These are phyloP conservation scores for Claviceps citrina DNA, from an alignment of 2,329 filamentous ascomycete genomes.

Conservation along the genomic window DNA sequence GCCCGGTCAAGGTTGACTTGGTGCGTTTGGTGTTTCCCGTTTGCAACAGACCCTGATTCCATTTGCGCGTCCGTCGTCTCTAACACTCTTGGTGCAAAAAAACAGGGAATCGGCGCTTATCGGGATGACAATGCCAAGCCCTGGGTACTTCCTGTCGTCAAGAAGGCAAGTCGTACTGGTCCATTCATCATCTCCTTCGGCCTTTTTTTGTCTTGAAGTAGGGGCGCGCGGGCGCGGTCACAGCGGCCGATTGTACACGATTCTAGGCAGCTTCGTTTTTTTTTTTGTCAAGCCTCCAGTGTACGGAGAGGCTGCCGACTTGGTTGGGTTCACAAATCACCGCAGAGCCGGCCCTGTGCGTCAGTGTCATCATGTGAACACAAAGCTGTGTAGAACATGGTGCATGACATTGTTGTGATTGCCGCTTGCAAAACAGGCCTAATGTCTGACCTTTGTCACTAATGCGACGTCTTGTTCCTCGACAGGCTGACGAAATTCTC, in stretches of 20 bases:
- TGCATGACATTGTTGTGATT: too few species aligned
- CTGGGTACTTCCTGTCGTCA: conserved; percentile 91
- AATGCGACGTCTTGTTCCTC: background rate
- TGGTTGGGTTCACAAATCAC: background rate
- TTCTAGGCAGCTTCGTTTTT: background rate
- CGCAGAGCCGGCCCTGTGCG: background rate
- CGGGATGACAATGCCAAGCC: conserved; percentile 90
- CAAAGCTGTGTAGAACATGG: too few species aligned
- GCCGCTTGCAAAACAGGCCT: too few species aligned
- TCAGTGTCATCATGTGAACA: too few species aligned
- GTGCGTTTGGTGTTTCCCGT: too few species aligned
- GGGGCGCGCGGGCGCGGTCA: background rate
- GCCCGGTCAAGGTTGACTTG: conserved; percentile 76
- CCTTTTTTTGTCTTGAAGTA: background rate
- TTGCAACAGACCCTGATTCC: too few species aligned
- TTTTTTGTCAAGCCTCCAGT: background rate
- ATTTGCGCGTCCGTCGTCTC: background rate
- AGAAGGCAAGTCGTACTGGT: conserved; percentile 49
- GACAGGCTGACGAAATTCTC: conserved; percentile 76
- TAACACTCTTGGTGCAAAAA: background rate
- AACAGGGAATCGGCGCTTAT: conserved; percentile 72
- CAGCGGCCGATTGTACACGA: background rate
- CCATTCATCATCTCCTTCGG: background rate
- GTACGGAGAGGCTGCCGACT: background rate
- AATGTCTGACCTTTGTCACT: background rate